Base-by-base conservation (phyloP, 139 green algal species). In the Volvox reticuliferus region DNA sequence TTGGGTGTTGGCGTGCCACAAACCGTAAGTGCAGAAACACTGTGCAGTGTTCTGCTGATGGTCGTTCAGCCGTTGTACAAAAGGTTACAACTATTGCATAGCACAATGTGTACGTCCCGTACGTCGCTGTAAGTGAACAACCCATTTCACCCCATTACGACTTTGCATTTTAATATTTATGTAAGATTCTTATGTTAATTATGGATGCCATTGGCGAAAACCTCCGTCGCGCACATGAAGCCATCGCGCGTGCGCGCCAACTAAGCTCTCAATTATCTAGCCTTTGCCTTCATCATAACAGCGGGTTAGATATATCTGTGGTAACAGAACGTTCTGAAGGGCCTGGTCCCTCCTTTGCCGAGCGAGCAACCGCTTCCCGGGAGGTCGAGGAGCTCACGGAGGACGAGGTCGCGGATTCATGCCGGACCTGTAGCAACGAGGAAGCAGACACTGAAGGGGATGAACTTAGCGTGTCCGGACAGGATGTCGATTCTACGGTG, bases 171-270 rank as follows among this genome's bases (percentile, higher is more conserved):
- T n/a, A n/a, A n/a, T n/a, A 5, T 26, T 24, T 9, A 20, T 35
- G 2, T 32, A 79, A 35, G 30, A 35, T 33, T 33, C 35, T 79
- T 81, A 1, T 24, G 16, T 1, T 55, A 55, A 9, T 20, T 61
- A 89, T 89, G 84, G 85, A 90, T 24, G n/a, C 30, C 16, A 81
- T 90, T 20, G 73, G 36, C 30, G 30, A 37, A 0, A 90, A 90
- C 71, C 71, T 90, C 2, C 73, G 71, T 28, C 82, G 90, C 12
- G 90, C 90, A 13, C 90, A 93, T 32, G 65, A 82, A 14, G 90
- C 90, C 2, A 93, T 93, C 19, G 67, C 85, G 13, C 28, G 90
- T 26, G 90, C 90, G 12, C 68, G 88, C 2, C 13, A 36, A 17
- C 77, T 93, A 9, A 82, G 50, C 33, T n/a, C 28, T 13, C 89